These are phyloP conservation scores for Tricholoma saponaceum DNA, from an alignment of 768 basidiomycete genomes.

Conservation along the genomic window DNA sequence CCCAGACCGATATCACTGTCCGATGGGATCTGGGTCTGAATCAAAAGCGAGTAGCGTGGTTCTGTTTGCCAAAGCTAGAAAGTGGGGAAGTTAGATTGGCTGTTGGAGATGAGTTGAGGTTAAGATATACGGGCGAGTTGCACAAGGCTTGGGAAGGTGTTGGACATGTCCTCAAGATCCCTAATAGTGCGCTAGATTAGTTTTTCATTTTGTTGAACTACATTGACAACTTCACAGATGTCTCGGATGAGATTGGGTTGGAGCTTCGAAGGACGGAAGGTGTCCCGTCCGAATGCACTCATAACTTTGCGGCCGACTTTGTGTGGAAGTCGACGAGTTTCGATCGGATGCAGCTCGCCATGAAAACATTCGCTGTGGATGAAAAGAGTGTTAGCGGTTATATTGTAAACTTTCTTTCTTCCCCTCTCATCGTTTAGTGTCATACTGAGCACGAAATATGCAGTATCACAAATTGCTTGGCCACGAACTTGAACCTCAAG, in stretches of 20 bases:
- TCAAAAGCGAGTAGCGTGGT: conserved; percentile 99
- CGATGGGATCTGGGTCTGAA: conserved; percentile 98
- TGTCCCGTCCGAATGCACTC: conserved; percentile 90
- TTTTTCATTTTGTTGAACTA: background rate
- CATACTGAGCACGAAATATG: conserved; percentile 1
- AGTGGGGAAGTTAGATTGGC: conserved; percentile 96
- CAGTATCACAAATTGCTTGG: conserved; percentile 98
- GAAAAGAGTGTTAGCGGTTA: conserved; percentile 99
- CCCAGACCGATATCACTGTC: conserved; percentile 92
- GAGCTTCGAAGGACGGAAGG: conserved; percentile 89
- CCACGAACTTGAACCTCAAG: conserved; percentile 95
- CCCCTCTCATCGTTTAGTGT: background rate
- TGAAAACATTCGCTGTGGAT: conserved; percentile 99
- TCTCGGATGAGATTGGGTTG: conserved; percentile 96
- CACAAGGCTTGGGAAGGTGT: conserved; percentile 97
- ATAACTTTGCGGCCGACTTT: conserved; percentile 96
- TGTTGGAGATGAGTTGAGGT: conserved; percentile 90
- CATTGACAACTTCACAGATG: conserved; percentile 49
- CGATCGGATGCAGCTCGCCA: conserved; percentile 97
- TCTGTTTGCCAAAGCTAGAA: conserved; percentile 92
- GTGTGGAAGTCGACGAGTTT: conserved; percentile 99
- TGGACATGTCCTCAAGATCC: conserved; percentile 98
- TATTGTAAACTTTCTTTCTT: conserved; percentile 69
- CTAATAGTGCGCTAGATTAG: conserved; percentile 72
- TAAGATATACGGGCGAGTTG: conserved; percentile 85